Evolutionary conservation across 78 protist species (phyloP), one percentile per base, ranked within the genome.

Genomic region (Dictyostelium brefeldianum): DNA sequence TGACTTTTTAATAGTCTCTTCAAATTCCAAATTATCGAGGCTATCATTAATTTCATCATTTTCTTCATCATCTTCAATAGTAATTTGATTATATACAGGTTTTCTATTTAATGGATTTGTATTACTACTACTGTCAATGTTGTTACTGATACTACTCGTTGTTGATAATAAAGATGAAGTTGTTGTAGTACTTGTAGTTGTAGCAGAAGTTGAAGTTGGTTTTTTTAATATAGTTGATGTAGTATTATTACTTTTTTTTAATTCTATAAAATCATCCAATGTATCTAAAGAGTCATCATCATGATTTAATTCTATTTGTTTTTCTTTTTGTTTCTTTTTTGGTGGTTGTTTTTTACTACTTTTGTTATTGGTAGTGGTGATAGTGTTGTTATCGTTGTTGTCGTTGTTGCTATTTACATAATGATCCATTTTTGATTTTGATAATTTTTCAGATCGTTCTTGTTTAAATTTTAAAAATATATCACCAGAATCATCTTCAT

Each of bases 341-440:
- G 17, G 9, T 69, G 12, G 31, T 14, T 36, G 43, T 41, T 41
- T 69, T 7, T 31, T 67, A 22, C 10, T 67, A 31, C 0, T 67
- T 14, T 67, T 67, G 31, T 9, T 9, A 14, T 12, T 67, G 4
- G 6, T 65, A 12, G 9, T 65, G 0, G n/a, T n/a, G n/a, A n/a
- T n/a, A n/a, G n/a, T n/a, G 43, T 36, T 36, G 2, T 36, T 36
- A 2, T 67, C 31, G 31, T 25, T 67, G 15, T 31, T 67, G 31
- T 31, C 31, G 31, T 67, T 31, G 9, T 22, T 67, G 8, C 18
- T 18, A 59, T 59, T 59, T 20, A 70, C 11, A 36, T 20, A 70
- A 43, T 70, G 78, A 41, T 70, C 78, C 22, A 70, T 70, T 70
- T 70, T 70, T 43, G 78, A 70, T 70, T 70, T 70, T 43, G 29